Conservation (phyloP, 179 eudicot genomes). For the Heliamphora pulchella region DNA sequence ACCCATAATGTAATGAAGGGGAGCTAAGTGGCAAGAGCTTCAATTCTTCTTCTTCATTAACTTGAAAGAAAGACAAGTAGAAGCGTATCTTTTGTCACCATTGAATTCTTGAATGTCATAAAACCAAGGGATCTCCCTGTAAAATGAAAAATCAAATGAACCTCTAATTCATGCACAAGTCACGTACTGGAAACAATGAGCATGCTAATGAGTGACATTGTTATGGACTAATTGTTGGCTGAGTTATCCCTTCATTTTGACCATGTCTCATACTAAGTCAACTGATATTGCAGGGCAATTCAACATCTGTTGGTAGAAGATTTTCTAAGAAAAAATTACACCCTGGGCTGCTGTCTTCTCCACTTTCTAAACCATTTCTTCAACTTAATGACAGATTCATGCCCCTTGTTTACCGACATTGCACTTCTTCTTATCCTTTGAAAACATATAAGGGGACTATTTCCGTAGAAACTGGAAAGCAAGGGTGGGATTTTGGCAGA, state of each 20-base stretch:
- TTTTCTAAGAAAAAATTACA: constrained; percentile 31
- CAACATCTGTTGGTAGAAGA: constrained; percentile 37
- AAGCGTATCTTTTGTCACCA: not conserved
- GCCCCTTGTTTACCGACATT: constrained; percentile 25
- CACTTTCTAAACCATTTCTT: constrained; percentile 58
- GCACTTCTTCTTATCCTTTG: constrained; percentile 28
- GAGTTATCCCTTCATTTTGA: constrained; percentile 1
- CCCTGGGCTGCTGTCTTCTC: constrained; percentile 33
- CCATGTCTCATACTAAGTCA: not conserved
- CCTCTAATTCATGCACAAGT: not conserved
- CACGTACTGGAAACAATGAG: not conserved
- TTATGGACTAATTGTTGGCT: not conserved
- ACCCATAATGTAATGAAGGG: not conserved
- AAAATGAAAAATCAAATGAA: constrained; percentile 8
- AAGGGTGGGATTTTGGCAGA: constrained; percentile 92
- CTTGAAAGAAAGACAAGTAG: not conserved
- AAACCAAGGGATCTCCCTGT: not conserved
- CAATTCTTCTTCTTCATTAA: not conserved
- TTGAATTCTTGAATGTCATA: not conserved
- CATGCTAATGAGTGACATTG: not conserved
- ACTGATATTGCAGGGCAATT: constrained; percentile 43
- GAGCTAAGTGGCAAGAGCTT: not conserved
- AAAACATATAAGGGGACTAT: constrained; percentile 44
- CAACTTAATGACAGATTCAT: constrained; percentile 34
- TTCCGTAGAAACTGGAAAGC: constrained; percentile 57